These are phyloP conservation scores for Capsicum pubescens DNA, from an alignment of 257 asterid genomes.

Conservation along the genomic window DNA sequence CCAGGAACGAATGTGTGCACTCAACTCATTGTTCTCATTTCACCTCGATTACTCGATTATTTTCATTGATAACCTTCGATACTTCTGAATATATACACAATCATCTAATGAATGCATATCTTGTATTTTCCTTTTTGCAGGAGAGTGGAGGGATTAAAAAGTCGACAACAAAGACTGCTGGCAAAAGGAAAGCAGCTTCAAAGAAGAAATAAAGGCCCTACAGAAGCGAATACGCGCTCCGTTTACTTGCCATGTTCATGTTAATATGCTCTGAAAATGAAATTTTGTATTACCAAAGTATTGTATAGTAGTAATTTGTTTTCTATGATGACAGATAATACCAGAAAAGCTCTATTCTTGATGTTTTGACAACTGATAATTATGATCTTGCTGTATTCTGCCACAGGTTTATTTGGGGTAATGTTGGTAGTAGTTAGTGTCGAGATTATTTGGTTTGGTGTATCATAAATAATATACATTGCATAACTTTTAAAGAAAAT, in stretches of 20 bases:
- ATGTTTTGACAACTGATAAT: background rate
- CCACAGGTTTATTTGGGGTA: background rate
- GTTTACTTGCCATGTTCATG: constrained; percentile 18
- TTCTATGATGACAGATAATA: background rate
- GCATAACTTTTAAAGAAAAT: too few relatives aligned
- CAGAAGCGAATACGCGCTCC: background rate
- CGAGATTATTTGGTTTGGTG: too few relatives aligned
- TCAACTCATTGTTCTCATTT: constrained; percentile 30
- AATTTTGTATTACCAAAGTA: background rate
- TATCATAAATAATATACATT: too few relatives aligned
- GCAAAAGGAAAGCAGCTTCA: constrained; percentile 46
- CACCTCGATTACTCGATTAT: too few relatives aligned
- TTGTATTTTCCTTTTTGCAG: constrained; percentile 43
- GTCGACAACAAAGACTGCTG: constrained; percentile 56
- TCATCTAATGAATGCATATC: constrained; percentile 1
- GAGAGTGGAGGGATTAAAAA: constrained; percentile 62
- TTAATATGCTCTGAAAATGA: background rate
- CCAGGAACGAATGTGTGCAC: background rate
- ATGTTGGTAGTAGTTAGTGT: too few relatives aligned
- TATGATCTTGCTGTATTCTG: background rate
- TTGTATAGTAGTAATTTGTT: background rate
- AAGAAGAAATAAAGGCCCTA: constrained; percentile 47
- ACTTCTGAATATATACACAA: background rate
- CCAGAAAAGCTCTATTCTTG: background rate
- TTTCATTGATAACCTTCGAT: too few relatives aligned